phyloP scores from a whole-genome alignment of 78 protist species.

The Dictyostelium discoideum region DNA sequence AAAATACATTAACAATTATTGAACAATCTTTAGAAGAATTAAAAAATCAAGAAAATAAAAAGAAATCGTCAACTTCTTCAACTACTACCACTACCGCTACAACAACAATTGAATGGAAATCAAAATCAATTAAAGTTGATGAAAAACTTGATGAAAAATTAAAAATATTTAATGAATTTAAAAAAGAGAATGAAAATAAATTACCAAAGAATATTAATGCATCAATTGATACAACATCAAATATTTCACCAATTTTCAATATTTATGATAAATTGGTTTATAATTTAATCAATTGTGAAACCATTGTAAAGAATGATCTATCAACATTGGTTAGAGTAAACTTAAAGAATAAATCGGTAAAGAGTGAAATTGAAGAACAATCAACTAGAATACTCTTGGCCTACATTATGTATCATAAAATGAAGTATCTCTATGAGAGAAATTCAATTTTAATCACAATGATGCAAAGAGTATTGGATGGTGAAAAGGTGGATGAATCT shows the following conservation, averaged over 20 bases:
- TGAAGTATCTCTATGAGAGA: conserved; percentile 20
- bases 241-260: neutral
- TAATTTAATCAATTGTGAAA: conserved; percentile 31
- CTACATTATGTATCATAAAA: conserved; percentile 25
- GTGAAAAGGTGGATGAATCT: neutral
- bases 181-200: neutral
- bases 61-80: neutral
- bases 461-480: neutral
- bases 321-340: neutral
- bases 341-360: conserved; percentile 44
- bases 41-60: neutral
- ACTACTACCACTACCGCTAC: neutral
- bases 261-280: conserved; percentile 36
- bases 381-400: neutral
- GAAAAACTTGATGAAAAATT: conserved; percentile 36
- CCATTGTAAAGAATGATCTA: conserved; percentile 27
- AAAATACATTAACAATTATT: neutral
- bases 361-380: conserved; percentile 57
- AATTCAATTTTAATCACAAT: conserved; percentile 1
- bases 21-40: neutral
- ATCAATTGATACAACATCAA: neutral
- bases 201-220: neutral
- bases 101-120: conserved; percentile 21
- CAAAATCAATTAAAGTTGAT: neutral
- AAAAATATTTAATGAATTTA: neutral